A percentile compares a stretch with the other conserved stretches of the same genome.
These are phyloP conservation scores for Nitzschia inconspicua DNA, from an alignment of 108 stramenopile species.

Conservation along the genomic window DNA sequence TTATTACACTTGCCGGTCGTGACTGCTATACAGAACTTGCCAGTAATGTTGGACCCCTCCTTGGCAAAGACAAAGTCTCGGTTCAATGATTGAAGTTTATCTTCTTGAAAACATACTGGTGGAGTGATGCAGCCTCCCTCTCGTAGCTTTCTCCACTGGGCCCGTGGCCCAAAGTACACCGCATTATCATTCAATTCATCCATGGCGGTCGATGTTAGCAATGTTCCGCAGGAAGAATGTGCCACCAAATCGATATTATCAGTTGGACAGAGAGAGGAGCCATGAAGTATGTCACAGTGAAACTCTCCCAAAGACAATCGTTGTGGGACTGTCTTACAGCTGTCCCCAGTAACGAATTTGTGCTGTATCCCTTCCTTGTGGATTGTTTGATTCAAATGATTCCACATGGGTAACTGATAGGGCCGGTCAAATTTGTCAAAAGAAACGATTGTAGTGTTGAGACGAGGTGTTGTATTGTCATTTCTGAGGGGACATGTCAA, in stretches of 20 bases:
- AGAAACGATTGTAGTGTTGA: conserved; percentile 10
- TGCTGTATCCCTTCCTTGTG: not conserved
- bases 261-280: conserved; percentile 43
- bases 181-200: conserved; percentile 20
- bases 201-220: conserved; percentile 59
- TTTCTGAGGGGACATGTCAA: too few relatives aligned
- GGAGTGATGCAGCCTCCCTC: conserved; percentile 28
- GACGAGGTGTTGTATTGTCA: not conserved
- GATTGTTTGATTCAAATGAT: conserved; percentile 15
- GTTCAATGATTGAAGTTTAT: conserved; percentile 8
- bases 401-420: conserved; percentile 34
- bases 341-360: conserved; percentile 26
- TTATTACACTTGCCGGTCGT: conserved; percentile 39
- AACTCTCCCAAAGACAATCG: conserved; percentile 7
- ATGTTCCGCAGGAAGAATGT: conserved; percentile 23
- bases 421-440: conserved; percentile 61
- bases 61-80: conserved; percentile 29
- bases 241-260: conserved; percentile 55
- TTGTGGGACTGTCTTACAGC: conserved; percentile 36
- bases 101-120: conserved; percentile 37
- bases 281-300: conserved; percentile 50
- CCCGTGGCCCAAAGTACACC: conserved; percentile 41
- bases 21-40: conserved; percentile 45
- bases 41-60: conserved; percentile 17
- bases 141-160: conserved; percentile 42